A percentile compares a stretch with the other conserved stretches of the same genome.
Conservation (phyloP, 768 basidiomycete genomes). For the Auriscalpium microsporum region DNA sequence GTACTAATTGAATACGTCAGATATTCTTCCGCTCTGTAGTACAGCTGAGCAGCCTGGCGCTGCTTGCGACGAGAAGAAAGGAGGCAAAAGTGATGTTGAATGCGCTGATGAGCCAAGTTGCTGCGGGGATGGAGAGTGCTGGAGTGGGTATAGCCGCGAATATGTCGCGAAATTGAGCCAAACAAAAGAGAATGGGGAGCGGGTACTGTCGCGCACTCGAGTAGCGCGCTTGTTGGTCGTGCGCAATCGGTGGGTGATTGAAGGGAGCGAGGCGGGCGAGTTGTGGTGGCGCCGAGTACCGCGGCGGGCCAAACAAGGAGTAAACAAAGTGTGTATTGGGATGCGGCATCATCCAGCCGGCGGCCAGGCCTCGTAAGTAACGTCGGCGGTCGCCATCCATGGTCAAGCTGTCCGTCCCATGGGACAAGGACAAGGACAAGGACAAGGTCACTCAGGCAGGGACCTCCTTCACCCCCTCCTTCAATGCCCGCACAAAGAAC, state of each 20-base stretch:
- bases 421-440: background rate
- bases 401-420: background rate
- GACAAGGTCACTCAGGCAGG: constrained; percentile 11
- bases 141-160: constrained; percentile 24
- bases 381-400: background rate
- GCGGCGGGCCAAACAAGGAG: too few species aligned
- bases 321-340: too few species aligned
- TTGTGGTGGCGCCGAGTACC: too few species aligned
- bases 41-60: background rate
- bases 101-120: constrained; percentile 29
- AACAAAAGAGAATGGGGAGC: constrained; percentile 27
- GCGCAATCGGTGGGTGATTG: too few species aligned
- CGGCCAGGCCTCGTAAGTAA: too few species aligned
- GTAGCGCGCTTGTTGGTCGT: too few species aligned
- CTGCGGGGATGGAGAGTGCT: constrained; percentile 16
- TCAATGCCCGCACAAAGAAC: constrained; percentile 3
- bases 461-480: constrained; percentile 8
- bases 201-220: constrained; percentile 21
- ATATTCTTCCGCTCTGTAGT: constrained; percentile 24
- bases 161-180: constrained; percentile 30
- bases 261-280: too few species aligned
- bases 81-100: constrained; percentile 30
- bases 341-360: too few species aligned
- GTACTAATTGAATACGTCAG: constrained; percentile 23
- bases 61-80: constrained; percentile 26